Percentiles rank a stretch among this genome's conserved stretches.
phyloP scores from a whole-genome alignment of 306 rosid genomes.

The Luffa aegyptiaca region DNA sequence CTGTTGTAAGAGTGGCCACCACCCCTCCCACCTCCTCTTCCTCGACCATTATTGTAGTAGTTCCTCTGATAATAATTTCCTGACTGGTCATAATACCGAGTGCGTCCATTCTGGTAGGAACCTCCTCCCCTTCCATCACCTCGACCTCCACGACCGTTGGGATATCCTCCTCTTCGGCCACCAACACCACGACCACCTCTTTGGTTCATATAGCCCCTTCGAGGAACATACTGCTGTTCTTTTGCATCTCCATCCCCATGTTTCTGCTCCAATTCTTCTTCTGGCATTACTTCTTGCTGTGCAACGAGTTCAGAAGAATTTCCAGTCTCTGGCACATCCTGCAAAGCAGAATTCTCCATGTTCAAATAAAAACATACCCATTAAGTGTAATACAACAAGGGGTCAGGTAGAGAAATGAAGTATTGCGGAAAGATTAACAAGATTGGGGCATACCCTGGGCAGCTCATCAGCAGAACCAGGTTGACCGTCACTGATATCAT shows the following conservation, averaged over 20 bases:
- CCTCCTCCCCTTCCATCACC: constrained; percentile 53
- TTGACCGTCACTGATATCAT: constrained; percentile 9
- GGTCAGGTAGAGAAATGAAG: background rate
- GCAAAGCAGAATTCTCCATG: constrained; percentile 20
- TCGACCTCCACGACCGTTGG: constrained; percentile 79
- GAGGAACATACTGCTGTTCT: constrained; percentile 49
- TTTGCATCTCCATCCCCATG: constrained; percentile 55
- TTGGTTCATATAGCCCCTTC: constrained; percentile 66
- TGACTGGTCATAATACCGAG: constrained; percentile 72
- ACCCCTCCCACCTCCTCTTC: constrained; percentile 79
- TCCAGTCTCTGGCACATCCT: constrained; percentile 54
- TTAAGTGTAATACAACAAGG: background rate
- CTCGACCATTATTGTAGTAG: constrained; percentile 33
- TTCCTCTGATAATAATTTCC: constrained; percentile 68
- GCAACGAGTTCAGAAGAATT: constrained; percentile 30
- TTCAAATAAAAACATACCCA: background rate
- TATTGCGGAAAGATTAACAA: background rate
- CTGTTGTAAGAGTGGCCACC: constrained; percentile 45
- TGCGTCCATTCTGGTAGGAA: constrained; percentile 65
- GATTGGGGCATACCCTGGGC: background rate
- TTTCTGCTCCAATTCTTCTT: constrained; percentile 34
- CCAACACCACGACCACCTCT: constrained; percentile 88
- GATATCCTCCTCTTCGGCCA: constrained; percentile 72
- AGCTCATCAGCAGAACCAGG: constrained; percentile 6
- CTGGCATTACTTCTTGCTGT: constrained; percentile 36